Evolutionary conservation across 139 green algal genomes (phyloP), one percentile per base, ranked within the genome.

Genomic region (Coelastrella sp.): DNA sequence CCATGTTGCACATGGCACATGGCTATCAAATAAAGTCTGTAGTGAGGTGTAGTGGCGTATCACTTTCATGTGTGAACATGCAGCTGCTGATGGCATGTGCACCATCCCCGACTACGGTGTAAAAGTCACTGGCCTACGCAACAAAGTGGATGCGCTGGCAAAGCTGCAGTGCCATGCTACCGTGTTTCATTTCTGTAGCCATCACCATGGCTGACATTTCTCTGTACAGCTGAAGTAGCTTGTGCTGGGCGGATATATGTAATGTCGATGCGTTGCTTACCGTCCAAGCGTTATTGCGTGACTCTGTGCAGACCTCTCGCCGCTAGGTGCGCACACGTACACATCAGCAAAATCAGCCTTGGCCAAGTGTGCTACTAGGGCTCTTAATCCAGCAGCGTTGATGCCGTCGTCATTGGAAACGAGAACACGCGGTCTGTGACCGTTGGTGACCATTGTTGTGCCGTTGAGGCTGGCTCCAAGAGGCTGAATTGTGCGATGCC

Each of bases 371-470:
- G 64, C n/a, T 3, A 95, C 92, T 0, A 98, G 83, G 0, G 93
- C 93, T 4, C 80, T 71, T 3, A 97, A 79, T 13, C 96, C 96
- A 4, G 95, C 94, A 0, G 95, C 96, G 13, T 93, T 91, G 14
- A 98, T 96, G 10, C 96, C 96, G 68, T 98, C 96, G 78, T 98
- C 96, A 66, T 98, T 98, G 59, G 59, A 92, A 5, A 98, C 80
- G 0, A 98, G 87, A 0, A 98, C 83, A 16, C 91, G 90, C 3
- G 90, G 90, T 19, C 79, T 59, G 0, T 65, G 64, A 17, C 20
- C 20, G 59, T 86, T 86, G 5, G 59, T 4, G 20, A 23, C 7
- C 78, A 66, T 57, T 3, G 3, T 60, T 58, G 7, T 57, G 74
- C 19, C 7, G 68, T n/a, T n/a, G 6, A 4, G 64, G 13, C 16